These are phyloP conservation scores for Diatrype stigma DNA, from an alignment of 2,329 filamentous ascomycete species.

Conservation along the genomic window DNA sequence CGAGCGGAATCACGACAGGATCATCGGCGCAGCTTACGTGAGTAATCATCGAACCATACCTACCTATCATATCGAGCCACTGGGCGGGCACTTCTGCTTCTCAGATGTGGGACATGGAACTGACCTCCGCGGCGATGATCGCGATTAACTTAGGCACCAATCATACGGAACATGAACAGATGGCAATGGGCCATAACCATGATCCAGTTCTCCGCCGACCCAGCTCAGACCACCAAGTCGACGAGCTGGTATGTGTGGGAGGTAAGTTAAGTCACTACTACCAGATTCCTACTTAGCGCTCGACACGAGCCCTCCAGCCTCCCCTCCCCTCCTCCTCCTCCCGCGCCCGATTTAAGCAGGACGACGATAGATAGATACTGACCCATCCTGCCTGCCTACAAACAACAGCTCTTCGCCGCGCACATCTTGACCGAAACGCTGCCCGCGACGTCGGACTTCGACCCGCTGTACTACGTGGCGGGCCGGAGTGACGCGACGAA, in stretches of 20 bases:
- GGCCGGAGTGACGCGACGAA: constrained; percentile 39
- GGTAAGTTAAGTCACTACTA: constrained; percentile 12
- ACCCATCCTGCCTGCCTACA: constrained; percentile 1
- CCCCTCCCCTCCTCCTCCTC: too few relatives aligned
- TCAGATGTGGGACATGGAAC: background rate
- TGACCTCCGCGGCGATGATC: background rate
- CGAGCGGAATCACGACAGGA: constrained; percentile 59
- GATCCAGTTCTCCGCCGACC: constrained; percentile 44
- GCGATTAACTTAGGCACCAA: constrained; percentile 34
- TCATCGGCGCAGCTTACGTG: constrained; percentile 49
- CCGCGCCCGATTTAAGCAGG: too few relatives aligned
- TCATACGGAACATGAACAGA: constrained; percentile 45
- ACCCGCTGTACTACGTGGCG: constrained; percentile 47
- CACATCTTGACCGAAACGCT: constrained; percentile 44
- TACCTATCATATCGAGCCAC: too few relatives aligned
- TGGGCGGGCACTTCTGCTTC: too few relatives aligned
- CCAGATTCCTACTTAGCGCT: too few relatives aligned
- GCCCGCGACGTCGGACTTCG: constrained; percentile 36
- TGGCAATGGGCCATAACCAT: constrained; percentile 51
- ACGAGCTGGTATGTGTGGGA: constrained; percentile 48
- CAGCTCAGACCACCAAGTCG: constrained; percentile 43
- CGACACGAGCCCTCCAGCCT: too few relatives aligned
- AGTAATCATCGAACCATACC: too few relatives aligned
- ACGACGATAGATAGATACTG: background rate
- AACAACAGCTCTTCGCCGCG: constrained; percentile 38